Evolutionary conservation across 2,329 filamentous ascomycete genomes (phyloP).

Genomic region (Venturia carpophila): DNA sequence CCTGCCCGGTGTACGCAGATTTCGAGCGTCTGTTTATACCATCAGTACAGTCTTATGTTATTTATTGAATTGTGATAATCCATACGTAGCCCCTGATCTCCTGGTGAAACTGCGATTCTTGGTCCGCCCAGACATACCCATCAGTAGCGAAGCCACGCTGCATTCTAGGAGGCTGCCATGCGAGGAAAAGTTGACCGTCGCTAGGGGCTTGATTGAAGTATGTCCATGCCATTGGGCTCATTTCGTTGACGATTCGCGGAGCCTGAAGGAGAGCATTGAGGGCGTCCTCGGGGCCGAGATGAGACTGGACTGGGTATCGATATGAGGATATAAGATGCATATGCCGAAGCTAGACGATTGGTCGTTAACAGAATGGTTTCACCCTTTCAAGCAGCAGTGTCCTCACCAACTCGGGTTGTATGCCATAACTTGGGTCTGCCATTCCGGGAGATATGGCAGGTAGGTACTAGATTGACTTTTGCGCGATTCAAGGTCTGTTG

Average conservation of each 20-base stretch:
- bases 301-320: conserved; percentile 56
- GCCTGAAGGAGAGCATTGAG: conserved; percentile 77
- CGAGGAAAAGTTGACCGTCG: conserved; percentile 74
- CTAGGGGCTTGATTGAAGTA: conserved; percentile 69
- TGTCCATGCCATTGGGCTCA: conserved; percentile 85
- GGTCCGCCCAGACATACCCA: conserved; percentile 83
- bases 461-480: neutral
- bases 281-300: conserved; percentile 63
- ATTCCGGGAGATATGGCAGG: conserved; percentile 21
- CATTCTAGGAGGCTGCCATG: conserved; percentile 72
- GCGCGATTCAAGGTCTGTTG: neutral
- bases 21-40: conserved; percentile 62
- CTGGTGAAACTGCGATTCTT: conserved; percentile 68
- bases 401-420: conserved; percentile 38
- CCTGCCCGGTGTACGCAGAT: conserved; percentile 77
- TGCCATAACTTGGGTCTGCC: conserved; percentile 42
- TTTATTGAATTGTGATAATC: conserved; percentile 13
- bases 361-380: neutral
- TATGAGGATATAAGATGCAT: conserved; percentile 82
- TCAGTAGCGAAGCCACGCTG: conserved; percentile 76
- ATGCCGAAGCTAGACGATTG: conserved; percentile 60
- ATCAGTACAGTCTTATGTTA: neutral
- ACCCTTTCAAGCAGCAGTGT: neutral
- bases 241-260: conserved; percentile 75
- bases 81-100: conserved; percentile 61